These are phyloP conservation scores for Saxispiralis lemnorum DNA, from an alignment of 495 filamentous ascomycete genomes.

Conservation along the genomic window DNA sequence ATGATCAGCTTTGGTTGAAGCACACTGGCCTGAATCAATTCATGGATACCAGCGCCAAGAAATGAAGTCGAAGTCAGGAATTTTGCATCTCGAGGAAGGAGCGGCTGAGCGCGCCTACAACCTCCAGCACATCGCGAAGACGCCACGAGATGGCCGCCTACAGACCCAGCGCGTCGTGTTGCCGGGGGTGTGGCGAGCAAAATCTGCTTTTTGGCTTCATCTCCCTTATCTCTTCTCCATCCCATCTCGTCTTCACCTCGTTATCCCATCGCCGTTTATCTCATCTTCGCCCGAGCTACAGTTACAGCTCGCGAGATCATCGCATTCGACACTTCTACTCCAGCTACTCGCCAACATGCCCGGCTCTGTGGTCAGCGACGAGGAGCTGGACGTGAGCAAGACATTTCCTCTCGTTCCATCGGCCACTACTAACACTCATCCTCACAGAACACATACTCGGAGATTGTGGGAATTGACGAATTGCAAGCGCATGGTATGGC, in stretches of 20 bases:
- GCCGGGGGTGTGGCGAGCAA: too few relatives aligned
- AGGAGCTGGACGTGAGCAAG: conserved; percentile 35
- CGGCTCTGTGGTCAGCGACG: conserved; percentile 34
- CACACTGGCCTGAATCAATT: too few relatives aligned
- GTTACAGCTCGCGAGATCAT: too few relatives aligned
- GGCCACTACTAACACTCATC: not conserved
- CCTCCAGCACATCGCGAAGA: not conserved
- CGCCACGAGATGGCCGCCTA: not conserved
- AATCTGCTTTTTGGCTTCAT: too few relatives aligned
- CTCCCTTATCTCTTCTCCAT: not conserved
- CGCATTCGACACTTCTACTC: too few relatives aligned
- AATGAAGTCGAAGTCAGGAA: conserved; percentile 2
- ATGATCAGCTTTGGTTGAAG: too few relatives aligned
- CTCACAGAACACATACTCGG: too few relatives aligned
- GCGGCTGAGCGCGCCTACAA: too few relatives aligned
- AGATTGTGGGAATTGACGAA: conserved; percentile 55
- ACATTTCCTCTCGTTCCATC: not conserved
- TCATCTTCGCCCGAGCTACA: too few relatives aligned
- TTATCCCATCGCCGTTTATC: not conserved
- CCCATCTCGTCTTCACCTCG: not conserved
- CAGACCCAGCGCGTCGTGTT: too few relatives aligned
- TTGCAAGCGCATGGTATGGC: conserved; percentile 50
- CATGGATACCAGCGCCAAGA: conserved; percentile 1
- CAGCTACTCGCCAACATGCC: conserved; percentile 37
- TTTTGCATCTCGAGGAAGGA: not conserved